Conservation (phyloP, 2,329 filamentous ascomycete species). For the Thermomyces lanuginosus region DNA sequence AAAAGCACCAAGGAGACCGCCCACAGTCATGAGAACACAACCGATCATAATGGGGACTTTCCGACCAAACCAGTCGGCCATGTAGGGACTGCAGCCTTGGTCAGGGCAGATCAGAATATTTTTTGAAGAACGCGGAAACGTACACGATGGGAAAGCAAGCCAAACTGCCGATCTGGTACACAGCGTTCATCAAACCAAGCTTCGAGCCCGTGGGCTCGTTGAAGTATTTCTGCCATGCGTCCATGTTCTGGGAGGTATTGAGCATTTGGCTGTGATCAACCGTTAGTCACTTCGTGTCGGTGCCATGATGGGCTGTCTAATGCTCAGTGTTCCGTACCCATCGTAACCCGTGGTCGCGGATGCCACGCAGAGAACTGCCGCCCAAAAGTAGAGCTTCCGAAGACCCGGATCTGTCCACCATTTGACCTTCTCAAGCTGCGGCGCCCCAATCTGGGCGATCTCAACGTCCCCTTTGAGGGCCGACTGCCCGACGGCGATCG, state of each 20-base stretch:
- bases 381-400: constrained; percentile 39
- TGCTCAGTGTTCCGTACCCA: constrained; percentile 21
- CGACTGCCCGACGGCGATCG: constrained; percentile 7
- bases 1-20: constrained; percentile 26
- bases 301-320: not conserved
- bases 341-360: constrained; percentile 48
- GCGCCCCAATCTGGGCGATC: constrained; percentile 5
- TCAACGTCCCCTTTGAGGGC: constrained; percentile 7
- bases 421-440: not conserved
- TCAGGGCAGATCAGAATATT: not conserved
- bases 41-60: constrained; percentile 31
- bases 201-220: constrained; percentile 21
- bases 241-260: constrained; percentile 29
- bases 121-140: not conserved
- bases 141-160: constrained; percentile 23
- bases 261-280: too few relatives aligned
- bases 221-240: constrained; percentile 24
- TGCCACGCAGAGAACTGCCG: constrained; percentile 40
- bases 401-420: constrained; percentile 44
- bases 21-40: constrained; percentile 33
- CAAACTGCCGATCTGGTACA: constrained; percentile 30
- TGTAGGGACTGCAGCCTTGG: constrained; percentile 22
- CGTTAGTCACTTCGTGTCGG: constrained; percentile 22
- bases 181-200: constrained; percentile 30
- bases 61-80: constrained; percentile 31